Conservation (phyloP, 331 rosid species). For the Quercus phellos region DNA sequence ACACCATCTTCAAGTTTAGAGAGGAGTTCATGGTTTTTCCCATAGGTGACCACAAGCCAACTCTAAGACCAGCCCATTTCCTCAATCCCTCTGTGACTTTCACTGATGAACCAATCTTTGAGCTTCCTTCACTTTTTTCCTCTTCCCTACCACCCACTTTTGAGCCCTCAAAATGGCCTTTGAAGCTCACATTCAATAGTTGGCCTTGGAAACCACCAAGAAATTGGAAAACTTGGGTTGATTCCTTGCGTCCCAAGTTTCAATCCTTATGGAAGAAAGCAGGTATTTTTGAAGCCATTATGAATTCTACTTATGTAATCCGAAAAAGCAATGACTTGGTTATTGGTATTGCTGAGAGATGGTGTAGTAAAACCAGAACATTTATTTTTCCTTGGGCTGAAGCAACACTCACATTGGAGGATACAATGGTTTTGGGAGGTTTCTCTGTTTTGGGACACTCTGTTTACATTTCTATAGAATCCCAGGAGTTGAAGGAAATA, state of each 20-base stretch:
- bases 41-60: neutral
- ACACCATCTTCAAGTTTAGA: neutral
- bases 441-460: conserved; percentile 39
- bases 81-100: neutral
- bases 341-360: conserved; percentile 33
- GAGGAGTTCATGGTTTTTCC: conserved; percentile 15
- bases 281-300: conserved; percentile 35
- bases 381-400: conserved; percentile 49
- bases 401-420: conserved; percentile 48
- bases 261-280: conserved; percentile 19
- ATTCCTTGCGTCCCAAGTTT: neutral
- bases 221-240: neutral
- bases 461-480: conserved; percentile 11
- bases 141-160: neutral
- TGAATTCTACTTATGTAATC: conserved; percentile 22
- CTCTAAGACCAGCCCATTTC: neutral
- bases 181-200: neutral
- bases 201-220: neutral
- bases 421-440: conserved; percentile 40
- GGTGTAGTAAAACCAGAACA: conserved; percentile 36
- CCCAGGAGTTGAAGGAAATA: conserved; percentile 16
- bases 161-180: neutral
- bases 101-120: neutral
- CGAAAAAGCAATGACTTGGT: neutral
- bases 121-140: neutral